phyloP scores from a whole-genome alignment of 176 grass and related monocot genomes.

The Cocos nucifera region DNA sequence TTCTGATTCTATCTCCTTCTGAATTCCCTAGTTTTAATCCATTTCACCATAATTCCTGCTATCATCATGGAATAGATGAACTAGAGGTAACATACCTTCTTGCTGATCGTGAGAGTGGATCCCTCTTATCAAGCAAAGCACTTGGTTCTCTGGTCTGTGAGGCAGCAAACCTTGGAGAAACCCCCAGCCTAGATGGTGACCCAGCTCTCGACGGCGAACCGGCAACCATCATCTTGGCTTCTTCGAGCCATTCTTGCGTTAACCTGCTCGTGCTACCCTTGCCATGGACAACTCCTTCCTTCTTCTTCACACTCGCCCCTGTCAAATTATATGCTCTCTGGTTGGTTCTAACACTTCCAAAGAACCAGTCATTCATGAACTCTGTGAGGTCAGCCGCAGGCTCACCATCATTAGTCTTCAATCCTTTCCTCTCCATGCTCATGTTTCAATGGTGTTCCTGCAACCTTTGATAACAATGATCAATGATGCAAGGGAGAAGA shows the following conservation, averaged over 20 bases:
- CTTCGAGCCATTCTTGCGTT: conserved; percentile 60
- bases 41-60: no score
- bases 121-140: conserved; percentile 45
- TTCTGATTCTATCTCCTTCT: no score
- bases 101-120: conserved; percentile 54
- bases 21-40: no score
- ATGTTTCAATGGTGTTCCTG: no score
- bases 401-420: conserved; percentile 23
- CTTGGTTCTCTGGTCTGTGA: conserved; percentile 19
- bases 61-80: no score
- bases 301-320: conserved; percentile 17
- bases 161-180: conserved; percentile 36
- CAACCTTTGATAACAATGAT: no score
- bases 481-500: no score
- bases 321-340: conserved; percentile 28
- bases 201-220: conserved; percentile 27
- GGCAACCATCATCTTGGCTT: conserved; percentile 42
- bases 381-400: conserved; percentile 34
- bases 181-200: conserved; percentile 32
- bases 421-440: no score
- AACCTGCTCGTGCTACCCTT: conserved; percentile 27
- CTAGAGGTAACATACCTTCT: conserved; percentile 28
- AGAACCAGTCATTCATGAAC: conserved; percentile 91
- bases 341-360: conserved; percentile 29
- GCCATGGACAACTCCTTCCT: conserved; percentile 18